phyloP scores from a whole-genome alignment of 257 asterid genomes.

The Lavandula angustifolia region DNA sequence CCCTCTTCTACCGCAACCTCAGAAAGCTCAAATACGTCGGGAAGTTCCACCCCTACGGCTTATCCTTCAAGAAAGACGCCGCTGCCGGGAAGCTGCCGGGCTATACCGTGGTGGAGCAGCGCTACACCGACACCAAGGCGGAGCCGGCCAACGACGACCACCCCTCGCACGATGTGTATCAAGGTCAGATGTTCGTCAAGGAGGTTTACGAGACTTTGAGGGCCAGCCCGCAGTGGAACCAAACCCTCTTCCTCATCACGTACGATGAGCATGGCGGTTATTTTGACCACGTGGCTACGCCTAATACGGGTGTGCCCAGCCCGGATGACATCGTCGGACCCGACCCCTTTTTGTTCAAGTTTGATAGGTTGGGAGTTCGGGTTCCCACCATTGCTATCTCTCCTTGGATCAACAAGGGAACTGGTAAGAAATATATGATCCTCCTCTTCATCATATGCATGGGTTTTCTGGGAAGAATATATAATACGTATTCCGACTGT shows the following conservation, averaged over 20 bases:
- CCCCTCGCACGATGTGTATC: constrained; percentile 85
- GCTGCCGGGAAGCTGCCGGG: constrained; percentile 60
- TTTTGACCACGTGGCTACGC: constrained; percentile 79
- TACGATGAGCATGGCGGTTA: constrained; percentile 97
- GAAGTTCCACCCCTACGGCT: constrained; percentile 58
- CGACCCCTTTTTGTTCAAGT: constrained; percentile 67
- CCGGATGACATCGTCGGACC: constrained; percentile 83
- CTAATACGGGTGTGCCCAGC: constrained; percentile 65
- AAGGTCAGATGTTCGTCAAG: constrained; percentile 85
- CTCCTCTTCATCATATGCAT: too few relatives aligned
- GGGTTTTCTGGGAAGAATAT: too few relatives aligned
- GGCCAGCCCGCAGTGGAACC: constrained; percentile 85
- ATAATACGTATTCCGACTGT: not conserved
- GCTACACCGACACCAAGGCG: constrained; percentile 62
- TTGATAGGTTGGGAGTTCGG: constrained; percentile 79
- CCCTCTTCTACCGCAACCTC: constrained; percentile 63
- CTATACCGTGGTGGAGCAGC: constrained; percentile 88
- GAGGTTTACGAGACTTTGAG: constrained; percentile 89
- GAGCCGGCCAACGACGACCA: constrained; percentile 90
- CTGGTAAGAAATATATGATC: constrained; percentile 44
- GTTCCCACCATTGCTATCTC: constrained; percentile 76
- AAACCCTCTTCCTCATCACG: constrained; percentile 63
- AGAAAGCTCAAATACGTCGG: constrained; percentile 62
- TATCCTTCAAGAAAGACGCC: constrained; percentile 63
- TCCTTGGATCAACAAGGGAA: constrained; percentile 75